These are phyloP conservation scores for Claviceps sp. DNA, from an alignment of 2,329 filamentous ascomycete genomes.

Conservation along the genomic window DNA sequence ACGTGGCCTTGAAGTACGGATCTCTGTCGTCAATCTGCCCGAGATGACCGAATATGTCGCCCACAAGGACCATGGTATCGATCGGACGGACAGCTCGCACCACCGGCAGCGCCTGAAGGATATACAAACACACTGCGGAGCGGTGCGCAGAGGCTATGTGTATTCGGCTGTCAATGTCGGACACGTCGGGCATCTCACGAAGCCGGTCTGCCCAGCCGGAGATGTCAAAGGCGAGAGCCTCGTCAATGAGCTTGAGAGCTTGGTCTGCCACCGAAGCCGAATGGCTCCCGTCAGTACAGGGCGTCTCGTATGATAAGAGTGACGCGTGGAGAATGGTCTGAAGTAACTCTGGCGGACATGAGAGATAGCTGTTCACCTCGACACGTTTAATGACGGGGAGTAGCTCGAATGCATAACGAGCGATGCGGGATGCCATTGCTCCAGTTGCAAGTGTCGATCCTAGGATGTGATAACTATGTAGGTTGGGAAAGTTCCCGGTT, in stretches of 20 bases:
- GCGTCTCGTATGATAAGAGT: conserved; percentile 26
- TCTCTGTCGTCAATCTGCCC: conserved; percentile 33
- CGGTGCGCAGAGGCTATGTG: conserved; percentile 33
- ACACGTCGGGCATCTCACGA: conserved; percentile 19
- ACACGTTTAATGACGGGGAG: conserved; percentile 27
- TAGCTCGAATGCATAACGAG: conserved; percentile 24
- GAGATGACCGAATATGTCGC: conserved; percentile 37
- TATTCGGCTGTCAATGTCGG: conserved; percentile 27
- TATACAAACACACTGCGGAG: conserved; percentile 33
- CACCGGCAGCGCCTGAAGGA: conserved; percentile 29
- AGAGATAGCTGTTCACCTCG: conserved; percentile 28
- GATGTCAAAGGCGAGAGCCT: conserved; percentile 29
- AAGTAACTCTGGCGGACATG: conserved; percentile 28
- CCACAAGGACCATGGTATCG: conserved; percentile 30
- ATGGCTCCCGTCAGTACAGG: conserved; percentile 17
- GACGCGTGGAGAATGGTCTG: conserved; percentile 31
- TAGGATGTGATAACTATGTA: conserved; percentile 26
- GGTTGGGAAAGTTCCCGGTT: background rate
- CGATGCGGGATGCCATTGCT: conserved; percentile 24
- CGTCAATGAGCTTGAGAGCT: conserved; percentile 25
- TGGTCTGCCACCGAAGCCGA: conserved; percentile 21
- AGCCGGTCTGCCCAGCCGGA: conserved; percentile 27
- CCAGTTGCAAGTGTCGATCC: conserved; percentile 24
- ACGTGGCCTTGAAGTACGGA: conserved; percentile 43
- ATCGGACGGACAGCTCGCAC: conserved; percentile 23